Base-by-base conservation (phyloP, 306 rosid species). In the Alnus glutinosa region DNA sequence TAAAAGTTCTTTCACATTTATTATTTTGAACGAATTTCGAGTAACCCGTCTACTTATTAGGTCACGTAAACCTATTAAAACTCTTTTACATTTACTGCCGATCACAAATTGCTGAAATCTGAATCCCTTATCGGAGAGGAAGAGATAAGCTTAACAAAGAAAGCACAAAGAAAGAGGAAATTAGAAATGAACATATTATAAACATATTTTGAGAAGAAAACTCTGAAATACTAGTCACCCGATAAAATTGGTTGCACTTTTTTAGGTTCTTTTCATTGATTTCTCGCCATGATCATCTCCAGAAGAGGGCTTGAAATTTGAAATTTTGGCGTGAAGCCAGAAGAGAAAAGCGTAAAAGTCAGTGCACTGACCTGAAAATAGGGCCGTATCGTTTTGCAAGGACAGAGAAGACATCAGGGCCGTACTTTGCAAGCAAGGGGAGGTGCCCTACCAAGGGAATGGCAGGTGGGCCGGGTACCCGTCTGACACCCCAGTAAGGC, bases 311-410 rank as follows among this genome's bases (percentile, higher is more conserved):
- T 3, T 61, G 39, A 63, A 63, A 63, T 63, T 3, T 61, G 39
- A 63, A 63, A 63, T 63, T 34, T 3, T n/a, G 3, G 70, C 8
- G 5, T 32, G 42, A 36, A n/a, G 46, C 9, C 47, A 11, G 14
- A 47, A 9, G 9, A 23, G 28, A 23, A 23, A 23, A 23, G 28
- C 28, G 28, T 23, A 23, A 23, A 48, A 12, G 11, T n/a, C 42
- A 23, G 28, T 48, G 2, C 1, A 78, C 80, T 52, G 50, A 94
- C 98, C 98, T 94, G 97, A 87, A 94, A 82, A 94, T 87, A 58
- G 98, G 97, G 72, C 98, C 98, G 74, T 91, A 95, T 77, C 85
- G 89, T 71, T 92, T 87, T 83, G 99, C 93, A 30, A 95, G 91
- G 77, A 95, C 85, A 6, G 98, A 91, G 96, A 95, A 95, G 11